These are phyloP conservation scores for Cladosporium sphaerospermum DNA, from an alignment of 2,329 filamentous ascomycete genomes.

Conservation along the genomic window DNA sequence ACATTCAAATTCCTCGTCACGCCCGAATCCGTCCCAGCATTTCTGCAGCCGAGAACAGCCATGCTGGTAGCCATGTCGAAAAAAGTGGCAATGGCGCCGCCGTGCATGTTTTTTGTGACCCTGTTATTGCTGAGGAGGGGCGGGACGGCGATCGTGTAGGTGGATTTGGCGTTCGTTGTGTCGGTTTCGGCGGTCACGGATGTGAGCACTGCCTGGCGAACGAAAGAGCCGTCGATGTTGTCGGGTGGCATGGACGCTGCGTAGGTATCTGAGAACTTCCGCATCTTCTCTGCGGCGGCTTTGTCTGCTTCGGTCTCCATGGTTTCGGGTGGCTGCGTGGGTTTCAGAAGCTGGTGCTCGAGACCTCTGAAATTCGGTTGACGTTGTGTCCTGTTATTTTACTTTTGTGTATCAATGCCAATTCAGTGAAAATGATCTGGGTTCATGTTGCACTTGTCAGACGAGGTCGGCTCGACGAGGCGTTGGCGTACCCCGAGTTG, in stretches of 20 bases:
- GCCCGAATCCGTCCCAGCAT: slow-evolving; percentile 38
- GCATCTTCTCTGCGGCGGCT: neutral
- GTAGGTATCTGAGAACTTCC: neutral
- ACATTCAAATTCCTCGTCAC: slow-evolving; percentile 40
- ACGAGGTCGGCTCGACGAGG: too few relatives aligned
- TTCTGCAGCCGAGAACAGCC: slow-evolving; percentile 29
- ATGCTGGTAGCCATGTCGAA: slow-evolving; percentile 49
- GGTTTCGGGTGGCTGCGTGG: neutral
- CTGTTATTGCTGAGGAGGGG: neutral
- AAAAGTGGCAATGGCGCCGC: slow-evolving; percentile 47
- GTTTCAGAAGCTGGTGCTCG: neutral
- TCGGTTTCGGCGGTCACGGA: slow-evolving; percentile 4
- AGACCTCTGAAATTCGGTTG: neutral
- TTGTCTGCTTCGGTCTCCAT: neutral
- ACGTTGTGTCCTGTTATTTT: neutral
- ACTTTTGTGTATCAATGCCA: too few relatives aligned
- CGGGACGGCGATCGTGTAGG: slow-evolving; percentile 2
- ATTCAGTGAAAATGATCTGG: too few relatives aligned
- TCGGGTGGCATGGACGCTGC: neutral
- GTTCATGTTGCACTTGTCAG: too few relatives aligned
- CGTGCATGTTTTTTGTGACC: slow-evolving; percentile 16
- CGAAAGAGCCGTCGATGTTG: slow-evolving; percentile 3
- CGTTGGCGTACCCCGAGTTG: too few relatives aligned
- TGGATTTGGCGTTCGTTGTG: neutral
- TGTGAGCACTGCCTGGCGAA: neutral